Percentiles rank a stretch among this genome's conserved stretches.
Evolutionary conservation across 495 filamentous ascomycete species (phyloP).

Genomic region (Daldinia bambusicola): DNA sequence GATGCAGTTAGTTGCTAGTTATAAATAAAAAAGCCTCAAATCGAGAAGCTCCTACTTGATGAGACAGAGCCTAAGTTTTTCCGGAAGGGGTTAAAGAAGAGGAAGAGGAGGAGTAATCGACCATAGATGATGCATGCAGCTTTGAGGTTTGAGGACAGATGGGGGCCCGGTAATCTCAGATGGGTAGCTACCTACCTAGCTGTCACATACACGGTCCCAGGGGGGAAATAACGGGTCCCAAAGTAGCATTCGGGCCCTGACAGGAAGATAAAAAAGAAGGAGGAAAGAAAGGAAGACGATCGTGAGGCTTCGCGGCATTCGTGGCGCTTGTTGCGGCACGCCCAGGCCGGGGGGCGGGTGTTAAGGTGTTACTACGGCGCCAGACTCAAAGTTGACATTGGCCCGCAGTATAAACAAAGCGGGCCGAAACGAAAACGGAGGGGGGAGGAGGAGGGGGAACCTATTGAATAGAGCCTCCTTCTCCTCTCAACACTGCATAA

Average conservation of each 20-base stretch:
- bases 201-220: slow-evolving; percentile 16
- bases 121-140: background rate
- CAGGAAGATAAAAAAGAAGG: background rate
- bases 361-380: background rate
- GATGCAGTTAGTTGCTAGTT: slow-evolving; percentile 9
- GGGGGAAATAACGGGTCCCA: background rate
- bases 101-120: background rate
- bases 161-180: slow-evolving; percentile 37
- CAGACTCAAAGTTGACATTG: slow-evolving; percentile 15
- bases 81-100: slow-evolving; percentile 8
- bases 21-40: slow-evolving; percentile 3
- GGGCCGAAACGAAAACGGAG: slow-evolving; percentile 33
- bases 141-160: slow-evolving; percentile 3
- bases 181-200: slow-evolving; percentile 26
- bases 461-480: slow-evolving; percentile 14
- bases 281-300: background rate
- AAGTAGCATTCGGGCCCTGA: slow-evolving; percentile 17
- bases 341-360: background rate
- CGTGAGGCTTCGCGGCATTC: slow-evolving; percentile 15
- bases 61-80: background rate
- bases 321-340: slow-evolving; percentile 30
- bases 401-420: slow-evolving; percentile 23
- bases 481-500: background rate
- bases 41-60: background rate
- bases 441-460: background rate